These are phyloP conservation scores for Pleurotus tuber-regium DNA, from an alignment of 768 basidiomycete species.

Conservation along the genomic window DNA sequence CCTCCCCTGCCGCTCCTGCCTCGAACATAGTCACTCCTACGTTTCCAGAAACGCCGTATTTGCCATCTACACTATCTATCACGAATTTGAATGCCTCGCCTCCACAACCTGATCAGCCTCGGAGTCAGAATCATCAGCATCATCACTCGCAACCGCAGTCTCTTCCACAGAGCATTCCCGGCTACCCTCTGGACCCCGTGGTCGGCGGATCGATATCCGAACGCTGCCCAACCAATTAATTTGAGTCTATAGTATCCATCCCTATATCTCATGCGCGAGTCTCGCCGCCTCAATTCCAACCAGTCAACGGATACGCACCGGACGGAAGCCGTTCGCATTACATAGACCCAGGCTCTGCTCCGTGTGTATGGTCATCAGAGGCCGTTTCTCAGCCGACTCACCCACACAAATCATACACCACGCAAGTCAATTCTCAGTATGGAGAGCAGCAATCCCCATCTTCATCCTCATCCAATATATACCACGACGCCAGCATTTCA, in stretches of 20 bases:
- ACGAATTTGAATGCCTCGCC: slow-evolving; percentile 92
- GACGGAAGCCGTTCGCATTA: neutral
- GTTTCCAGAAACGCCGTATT: slow-evolving; percentile 99
- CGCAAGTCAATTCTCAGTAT: neutral
- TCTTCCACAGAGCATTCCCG: neutral
- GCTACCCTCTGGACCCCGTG: neutral
- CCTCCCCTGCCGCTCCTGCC: slow-evolving; percentile 88
- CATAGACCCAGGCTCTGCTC: neutral
- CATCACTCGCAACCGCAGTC: slow-evolving; percentile 15
- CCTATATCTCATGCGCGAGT: slow-evolving; percentile 2
- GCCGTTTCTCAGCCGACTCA: neutral
- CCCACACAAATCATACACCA: no score
- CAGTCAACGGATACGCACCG: neutral
- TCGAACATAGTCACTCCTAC: slow-evolving; percentile 97
- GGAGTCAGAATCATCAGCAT: slow-evolving; percentile 15
- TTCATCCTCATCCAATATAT: slow-evolving; percentile 13
- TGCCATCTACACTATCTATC: slow-evolving; percentile 91
- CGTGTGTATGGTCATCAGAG: slow-evolving; percentile 1
- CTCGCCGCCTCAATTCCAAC: neutral
- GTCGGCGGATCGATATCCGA: neutral
- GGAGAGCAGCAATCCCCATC: slow-evolving; percentile 5
- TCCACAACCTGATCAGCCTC: slow-evolving; percentile 11
- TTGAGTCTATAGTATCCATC: neutral
- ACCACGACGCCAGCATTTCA: slow-evolving; percentile 5
- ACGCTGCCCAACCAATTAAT: slow-evolving; percentile 1